These are phyloP conservation scores for Penstemon davidsonii DNA, from an alignment of 257 asterid species.

Conservation along the genomic window DNA sequence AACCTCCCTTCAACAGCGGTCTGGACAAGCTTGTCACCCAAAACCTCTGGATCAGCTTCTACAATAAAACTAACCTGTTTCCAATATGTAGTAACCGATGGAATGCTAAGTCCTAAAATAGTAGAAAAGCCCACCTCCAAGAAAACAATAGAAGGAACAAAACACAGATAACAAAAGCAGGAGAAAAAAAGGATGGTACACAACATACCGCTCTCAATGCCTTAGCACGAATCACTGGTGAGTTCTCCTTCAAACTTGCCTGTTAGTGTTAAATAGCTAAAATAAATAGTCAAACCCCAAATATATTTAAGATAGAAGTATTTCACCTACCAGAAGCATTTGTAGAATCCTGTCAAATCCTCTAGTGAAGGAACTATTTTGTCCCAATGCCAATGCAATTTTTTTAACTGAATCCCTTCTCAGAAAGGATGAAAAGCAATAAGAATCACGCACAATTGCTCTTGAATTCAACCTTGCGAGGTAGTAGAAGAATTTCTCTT, in stretches of 20 bases:
- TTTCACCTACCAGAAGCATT: constrained; percentile 82
- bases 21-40: constrained; percentile 88
- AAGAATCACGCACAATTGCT: constrained; percentile 66
- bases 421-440: constrained; percentile 50
- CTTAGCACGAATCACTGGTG: constrained; percentile 94
- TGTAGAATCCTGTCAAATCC: constrained; percentile 97
- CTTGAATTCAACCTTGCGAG: constrained; percentile 78
- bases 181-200: constrained; percentile 25
- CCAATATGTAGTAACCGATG: constrained; percentile 27
- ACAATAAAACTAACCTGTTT: constrained; percentile 93
- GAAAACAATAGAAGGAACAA: constrained; percentile 9
- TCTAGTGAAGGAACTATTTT: constrained; percentile 83
- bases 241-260: constrained; percentile 96
- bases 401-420: constrained; percentile 81
- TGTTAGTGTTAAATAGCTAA: constrained; percentile 36
- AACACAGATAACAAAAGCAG: constrained; percentile 1
- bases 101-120: constrained; percentile 21
- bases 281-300: constrained; percentile 18
- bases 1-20: constrained; percentile 97
- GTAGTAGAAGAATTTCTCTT: constrained; percentile 55
- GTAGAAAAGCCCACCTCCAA: constrained; percentile 22
- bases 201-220: constrained; percentile 93
- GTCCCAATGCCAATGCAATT: constrained; percentile 84
- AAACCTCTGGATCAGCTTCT: constrained; percentile 98
- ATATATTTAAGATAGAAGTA: constrained; percentile 26